These are phyloP conservation scores for Favolaschia claudopus DNA, from an alignment of 768 basidiomycete species.

Conservation along the genomic window DNA sequence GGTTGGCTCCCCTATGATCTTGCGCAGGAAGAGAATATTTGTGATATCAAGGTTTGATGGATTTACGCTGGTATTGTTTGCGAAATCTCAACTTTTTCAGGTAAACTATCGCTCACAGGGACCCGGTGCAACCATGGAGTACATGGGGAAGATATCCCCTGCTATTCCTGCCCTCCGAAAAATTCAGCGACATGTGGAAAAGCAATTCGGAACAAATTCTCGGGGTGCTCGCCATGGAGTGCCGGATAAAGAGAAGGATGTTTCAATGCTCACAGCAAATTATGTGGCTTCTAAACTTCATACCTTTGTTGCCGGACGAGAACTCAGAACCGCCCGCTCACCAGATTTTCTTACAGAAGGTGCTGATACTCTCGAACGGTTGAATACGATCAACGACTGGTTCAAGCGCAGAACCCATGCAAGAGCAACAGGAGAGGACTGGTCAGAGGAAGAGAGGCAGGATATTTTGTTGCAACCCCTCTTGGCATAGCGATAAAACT, in stretches of 20 bases:
- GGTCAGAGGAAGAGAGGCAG: background rate
- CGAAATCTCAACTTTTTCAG: too few species aligned
- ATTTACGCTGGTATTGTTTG: too few species aligned
- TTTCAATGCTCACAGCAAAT: constrained; percentile 8
- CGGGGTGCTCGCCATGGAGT: too few species aligned
- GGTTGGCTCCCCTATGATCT: background rate
- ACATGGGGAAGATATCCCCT: too few species aligned
- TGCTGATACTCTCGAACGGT: constrained; percentile 1
- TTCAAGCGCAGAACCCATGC: constrained; percentile 1
- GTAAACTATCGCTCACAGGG: too few species aligned
- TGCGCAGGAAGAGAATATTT: too few species aligned
- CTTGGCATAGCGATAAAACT: background rate
- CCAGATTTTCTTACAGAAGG: constrained; percentile 6
- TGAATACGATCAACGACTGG: constrained; percentile 17
- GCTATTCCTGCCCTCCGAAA: too few species aligned
- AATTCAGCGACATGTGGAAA: too few species aligned
- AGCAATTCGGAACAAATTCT: too few species aligned
- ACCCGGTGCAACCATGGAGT: too few species aligned
- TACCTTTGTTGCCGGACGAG: background rate
- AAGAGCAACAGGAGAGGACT: constrained; percentile 8
- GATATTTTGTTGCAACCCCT: background rate
- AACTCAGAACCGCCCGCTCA: background rate
- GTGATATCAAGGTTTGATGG: too few species aligned
- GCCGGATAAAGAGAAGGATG: constrained; percentile 24
- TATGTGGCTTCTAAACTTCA: constrained; percentile 14